Evolutionary conservation across 306 rosid genomes (phyloP), one percentile per base, ranked within the genome.

Genomic region (Neltuma alba): DNA sequence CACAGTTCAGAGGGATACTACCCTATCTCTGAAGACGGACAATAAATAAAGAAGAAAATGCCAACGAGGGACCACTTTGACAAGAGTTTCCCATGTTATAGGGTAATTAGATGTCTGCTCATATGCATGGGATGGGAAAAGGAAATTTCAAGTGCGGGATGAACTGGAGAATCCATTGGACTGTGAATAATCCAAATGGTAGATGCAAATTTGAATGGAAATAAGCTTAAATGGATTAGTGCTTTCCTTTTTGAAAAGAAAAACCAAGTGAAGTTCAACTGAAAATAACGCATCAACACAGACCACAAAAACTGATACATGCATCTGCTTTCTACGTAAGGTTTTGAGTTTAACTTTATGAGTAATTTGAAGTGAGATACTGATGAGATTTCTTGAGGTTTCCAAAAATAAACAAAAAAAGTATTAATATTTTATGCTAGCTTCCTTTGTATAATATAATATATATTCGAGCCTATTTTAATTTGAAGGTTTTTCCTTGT

Each of bases 51-150:
- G 6, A 25, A 36, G 14, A 36, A 21, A 38, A 58, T 16, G 75
- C 31, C 64, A 33, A 18, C 1, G 9, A 76, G 75, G 81, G 72
- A 68, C 72, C 78, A 75, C 80, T 58, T 38, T 45, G 48, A 28
- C 3, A 21, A 20, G 0, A 50, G 18, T 55, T 58, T 58, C 66
- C 60, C 18, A 23, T 34, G 44, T 70, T 57, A 33, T 1, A 65
- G 70, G 63, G 47, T 21, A 65, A 54, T 1, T 3, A 31, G 45
- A 52, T 27, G 48, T n/a, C n/a, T n/a, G n/a, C n/a, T 47, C 6
- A 47, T 15, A 42, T 42, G 15, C 20, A 45, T 45, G n/a, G 30
- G 21, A 37, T 23, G n/a, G 31, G 27, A 54, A 54, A 54, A 6
- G 8, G 34, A 10, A n/a, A n/a, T n/a, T n/a, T n/a, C n/a, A 50